phyloP scores from a whole-genome alignment of 768 basidiomycete species.

The Sporobolomyces phaffii region DNA sequence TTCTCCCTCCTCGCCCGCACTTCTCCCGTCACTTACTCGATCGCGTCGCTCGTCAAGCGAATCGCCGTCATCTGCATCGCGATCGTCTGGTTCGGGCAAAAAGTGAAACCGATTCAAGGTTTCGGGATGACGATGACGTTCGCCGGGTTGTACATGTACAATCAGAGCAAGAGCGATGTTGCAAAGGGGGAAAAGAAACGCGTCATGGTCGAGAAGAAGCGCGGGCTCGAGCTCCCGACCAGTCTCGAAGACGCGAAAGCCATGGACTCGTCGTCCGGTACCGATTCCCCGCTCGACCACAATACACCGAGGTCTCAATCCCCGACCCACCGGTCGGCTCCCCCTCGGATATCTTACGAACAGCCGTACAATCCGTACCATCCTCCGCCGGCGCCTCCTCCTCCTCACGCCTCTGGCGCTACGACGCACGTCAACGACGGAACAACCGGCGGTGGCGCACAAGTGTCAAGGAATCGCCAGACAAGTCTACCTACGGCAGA shows the following conservation, averaged over 20 bases:
- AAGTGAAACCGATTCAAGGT: slow-evolving; percentile 74
- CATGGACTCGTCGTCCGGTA: slow-evolving; percentile 17
- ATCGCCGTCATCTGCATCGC: slow-evolving; percentile 97
- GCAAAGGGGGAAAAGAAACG: slow-evolving; percentile 67
- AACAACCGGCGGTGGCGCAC: neutral
- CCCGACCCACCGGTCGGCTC: too few relatives aligned
- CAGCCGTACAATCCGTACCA: slow-evolving; percentile 1
- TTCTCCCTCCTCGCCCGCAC: slow-evolving; percentile 93
- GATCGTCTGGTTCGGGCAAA: slow-evolving; percentile 90
- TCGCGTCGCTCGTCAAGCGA: slow-evolving; percentile 94
- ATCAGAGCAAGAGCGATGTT: slow-evolving; percentile 84
- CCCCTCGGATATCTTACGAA: too few relatives aligned
- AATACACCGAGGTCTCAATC: too few relatives aligned
- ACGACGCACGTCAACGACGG: too few relatives aligned
- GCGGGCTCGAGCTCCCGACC: slow-evolving; percentile 36
- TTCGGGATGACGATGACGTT: slow-evolving; percentile 88
- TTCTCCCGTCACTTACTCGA: slow-evolving; percentile 97
- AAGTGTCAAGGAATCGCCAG: neutral
- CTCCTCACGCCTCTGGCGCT: neutral
- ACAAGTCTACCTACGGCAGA: neutral
- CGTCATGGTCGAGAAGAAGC: slow-evolving; percentile 36
- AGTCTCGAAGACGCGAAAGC: slow-evolving; percentile 32
- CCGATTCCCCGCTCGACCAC: too few relatives aligned
- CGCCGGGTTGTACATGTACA: slow-evolving; percentile 88
- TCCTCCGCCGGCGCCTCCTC: neutral